Conservation (phyloP, 306 rosid species). For the Vigna hirtella region DNA sequence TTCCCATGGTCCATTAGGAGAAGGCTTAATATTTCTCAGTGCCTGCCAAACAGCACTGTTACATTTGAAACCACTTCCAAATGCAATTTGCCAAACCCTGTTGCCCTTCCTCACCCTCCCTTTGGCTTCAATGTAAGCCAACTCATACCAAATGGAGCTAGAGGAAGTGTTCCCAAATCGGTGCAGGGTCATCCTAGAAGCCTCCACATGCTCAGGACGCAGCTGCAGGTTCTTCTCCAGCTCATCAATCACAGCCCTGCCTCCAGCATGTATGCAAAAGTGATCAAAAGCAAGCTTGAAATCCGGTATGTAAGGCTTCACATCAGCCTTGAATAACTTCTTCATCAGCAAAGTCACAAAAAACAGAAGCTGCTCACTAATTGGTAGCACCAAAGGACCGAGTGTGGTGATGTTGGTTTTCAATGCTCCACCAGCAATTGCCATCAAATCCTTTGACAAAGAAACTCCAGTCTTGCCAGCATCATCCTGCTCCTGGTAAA, state of each 20-base stretch:
- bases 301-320: constrained; percentile 81
- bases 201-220: constrained; percentile 72
- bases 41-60: constrained; percentile 89
- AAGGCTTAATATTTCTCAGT: constrained; percentile 64
- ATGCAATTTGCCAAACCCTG: constrained; percentile 88
- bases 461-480: constrained; percentile 79
- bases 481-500: constrained; percentile 77
- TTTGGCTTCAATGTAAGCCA: constrained; percentile 75
- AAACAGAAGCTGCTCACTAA: constrained; percentile 83
- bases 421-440: constrained; percentile 78
- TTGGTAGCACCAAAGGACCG: constrained; percentile 82
- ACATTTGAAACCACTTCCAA: constrained; percentile 85
- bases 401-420: constrained; percentile 74
- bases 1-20: constrained; percentile 77
- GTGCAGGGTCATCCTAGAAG: constrained; percentile 82
- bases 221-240: constrained; percentile 80
- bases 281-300: constrained; percentile 82
- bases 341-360: constrained; percentile 62
- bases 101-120: constrained; percentile 75
- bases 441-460: constrained; percentile 79
- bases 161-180: constrained; percentile 87
- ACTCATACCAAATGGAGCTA: constrained; percentile 85
- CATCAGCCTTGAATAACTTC: constrained; percentile 57
- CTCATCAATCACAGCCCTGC: constrained; percentile 88
- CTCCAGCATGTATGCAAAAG: constrained; percentile 84